phyloP scores from a whole-genome alignment of 2,329 filamentous ascomycete genomes.

The Dothistroma pini region DNA sequence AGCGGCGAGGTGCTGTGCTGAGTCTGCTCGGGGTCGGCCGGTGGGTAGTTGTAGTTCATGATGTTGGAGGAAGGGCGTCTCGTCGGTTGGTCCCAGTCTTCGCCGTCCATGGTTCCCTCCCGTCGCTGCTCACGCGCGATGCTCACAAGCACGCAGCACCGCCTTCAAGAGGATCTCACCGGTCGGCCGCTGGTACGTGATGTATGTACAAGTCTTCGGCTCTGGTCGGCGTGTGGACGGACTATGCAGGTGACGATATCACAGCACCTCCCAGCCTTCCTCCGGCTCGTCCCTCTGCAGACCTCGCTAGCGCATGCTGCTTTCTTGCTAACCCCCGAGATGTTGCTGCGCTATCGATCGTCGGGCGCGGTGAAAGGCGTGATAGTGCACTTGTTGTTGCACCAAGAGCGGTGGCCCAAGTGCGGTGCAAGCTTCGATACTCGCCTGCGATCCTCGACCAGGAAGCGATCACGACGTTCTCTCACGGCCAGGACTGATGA shows the following conservation, averaged over 20 bases:
- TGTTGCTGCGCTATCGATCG: background rate
- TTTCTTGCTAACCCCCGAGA: background rate
- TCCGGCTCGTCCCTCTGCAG: background rate
- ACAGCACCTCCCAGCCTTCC: background rate
- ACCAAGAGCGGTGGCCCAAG: background rate
- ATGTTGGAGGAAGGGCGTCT: slow-evolving; percentile 26
- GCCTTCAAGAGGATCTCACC: background rate
- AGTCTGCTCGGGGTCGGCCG: slow-evolving; percentile 15
- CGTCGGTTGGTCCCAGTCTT: slow-evolving; percentile 16
- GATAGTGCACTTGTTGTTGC: background rate
- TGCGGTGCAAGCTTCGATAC: background rate
- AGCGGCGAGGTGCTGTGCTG: slow-evolving; percentile 25
- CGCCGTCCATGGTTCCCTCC: slow-evolving; percentile 1
- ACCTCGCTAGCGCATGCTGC: background rate
- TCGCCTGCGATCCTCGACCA: background rate
- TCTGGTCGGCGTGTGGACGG: background rate
- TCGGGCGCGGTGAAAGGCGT: background rate
- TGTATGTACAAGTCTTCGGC: background rate
- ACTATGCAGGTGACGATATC: background rate
- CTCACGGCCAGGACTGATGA: background rate
- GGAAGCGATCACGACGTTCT: background rate
- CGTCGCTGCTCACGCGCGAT: background rate
- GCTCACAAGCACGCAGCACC: slow-evolving; percentile 2
- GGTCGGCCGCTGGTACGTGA: background rate
- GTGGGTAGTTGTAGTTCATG: slow-evolving; percentile 30